Evolutionary conservation across 768 basidiomycete species (phyloP).

Genomic region (Suillus brevipes): DNA sequence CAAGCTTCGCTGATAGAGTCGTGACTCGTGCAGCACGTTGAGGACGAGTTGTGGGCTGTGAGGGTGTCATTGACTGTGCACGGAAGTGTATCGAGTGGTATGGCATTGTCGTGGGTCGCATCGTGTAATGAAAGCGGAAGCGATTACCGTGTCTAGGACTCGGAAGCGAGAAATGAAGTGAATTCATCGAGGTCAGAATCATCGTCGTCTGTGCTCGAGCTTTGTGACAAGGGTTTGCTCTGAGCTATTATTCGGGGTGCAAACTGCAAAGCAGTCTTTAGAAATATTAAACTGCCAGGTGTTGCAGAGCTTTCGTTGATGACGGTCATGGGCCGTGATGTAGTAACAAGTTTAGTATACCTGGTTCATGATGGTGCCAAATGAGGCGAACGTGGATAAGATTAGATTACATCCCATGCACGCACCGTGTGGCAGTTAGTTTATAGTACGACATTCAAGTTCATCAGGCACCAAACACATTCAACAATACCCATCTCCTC

Average conservation of each 20-base stretch:
- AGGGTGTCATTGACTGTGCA: conserved; percentile 50
- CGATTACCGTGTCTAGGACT: conserved; percentile 49
- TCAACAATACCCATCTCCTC: not conserved
- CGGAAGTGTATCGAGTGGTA: conserved; percentile 42
- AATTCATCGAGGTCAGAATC: conserved; percentile 51
- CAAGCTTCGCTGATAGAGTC: conserved; percentile 48
- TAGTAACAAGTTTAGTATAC: not conserved
- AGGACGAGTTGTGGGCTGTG: conserved; percentile 50
- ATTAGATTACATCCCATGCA: conserved; percentile 9
- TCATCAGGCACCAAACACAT: conserved; percentile 7
- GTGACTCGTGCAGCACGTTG: conserved; percentile 42
- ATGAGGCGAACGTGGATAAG: not conserved
- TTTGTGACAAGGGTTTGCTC: not conserved
- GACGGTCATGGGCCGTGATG: not conserved
- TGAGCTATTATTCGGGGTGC: conserved; percentile 41
- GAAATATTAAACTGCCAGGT: conserved; percentile 20
- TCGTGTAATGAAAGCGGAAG: conserved; percentile 38
- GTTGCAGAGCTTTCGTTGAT: not conserved
- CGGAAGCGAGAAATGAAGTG: conserved; percentile 48
- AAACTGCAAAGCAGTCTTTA: conserved; percentile 49
- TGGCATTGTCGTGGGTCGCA: conserved; percentile 36
- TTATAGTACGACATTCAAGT: not conserved
- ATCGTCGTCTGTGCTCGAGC: conserved; percentile 19
- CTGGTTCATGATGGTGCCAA: not conserved
- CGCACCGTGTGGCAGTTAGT: not conserved